Percentiles rank a stretch among this genome's conserved stretches.
phyloP scores from a whole-genome alignment of 2,329 filamentous ascomycete genomes.

The Colletotrichum scovillei region DNA sequence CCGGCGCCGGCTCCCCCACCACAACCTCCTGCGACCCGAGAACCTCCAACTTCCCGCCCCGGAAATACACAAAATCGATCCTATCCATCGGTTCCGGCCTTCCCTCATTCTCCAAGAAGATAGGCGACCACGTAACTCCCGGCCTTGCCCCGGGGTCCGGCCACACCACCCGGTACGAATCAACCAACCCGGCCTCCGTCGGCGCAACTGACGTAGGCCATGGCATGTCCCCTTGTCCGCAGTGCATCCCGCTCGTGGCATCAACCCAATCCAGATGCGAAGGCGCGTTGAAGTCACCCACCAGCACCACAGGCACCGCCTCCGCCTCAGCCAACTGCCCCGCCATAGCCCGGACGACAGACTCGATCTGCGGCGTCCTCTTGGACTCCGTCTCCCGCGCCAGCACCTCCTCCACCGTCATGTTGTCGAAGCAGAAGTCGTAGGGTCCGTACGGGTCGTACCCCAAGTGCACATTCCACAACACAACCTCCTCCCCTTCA shows the following conservation, averaged over 20 bases:
- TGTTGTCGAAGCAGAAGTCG: slow-evolving; percentile 53
- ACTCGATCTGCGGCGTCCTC: slow-evolving; percentile 51
- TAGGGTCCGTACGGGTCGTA: slow-evolving; percentile 55
- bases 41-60: slow-evolving; percentile 44
- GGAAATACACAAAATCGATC: slow-evolving; percentile 56
- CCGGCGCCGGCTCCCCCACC: slow-evolving; percentile 46
- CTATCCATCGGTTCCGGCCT: slow-evolving; percentile 51
- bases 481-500: slow-evolving; percentile 43
- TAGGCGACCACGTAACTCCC: slow-evolving; percentile 54
- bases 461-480: slow-evolving; percentile 51
- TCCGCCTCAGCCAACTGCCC: slow-evolving; percentile 44
- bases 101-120: slow-evolving; percentile 46
- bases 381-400: slow-evolving; percentile 46
- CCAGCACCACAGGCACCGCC: slow-evolving; percentile 48
- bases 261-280: slow-evolving; percentile 56
- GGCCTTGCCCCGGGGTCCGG: slow-evolving; percentile 47
- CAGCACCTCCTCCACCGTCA: slow-evolving; percentile 46
- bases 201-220: slow-evolving; percentile 54
- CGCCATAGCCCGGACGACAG: slow-evolving; percentile 48
- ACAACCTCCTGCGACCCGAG: slow-evolving; percentile 45
- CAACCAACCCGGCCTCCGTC: slow-evolving; percentile 48
- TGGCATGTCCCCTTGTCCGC: slow-evolving; percentile 45
- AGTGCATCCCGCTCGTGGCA: slow-evolving; percentile 46
- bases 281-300: slow-evolving; percentile 56
- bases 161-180: slow-evolving; percentile 52